Percentiles rank a stretch among this genome's conserved stretches.
Conservation (phyloP, 2,329 filamentous ascomycete genomes). For the Sphaerulina musiva region DNA sequence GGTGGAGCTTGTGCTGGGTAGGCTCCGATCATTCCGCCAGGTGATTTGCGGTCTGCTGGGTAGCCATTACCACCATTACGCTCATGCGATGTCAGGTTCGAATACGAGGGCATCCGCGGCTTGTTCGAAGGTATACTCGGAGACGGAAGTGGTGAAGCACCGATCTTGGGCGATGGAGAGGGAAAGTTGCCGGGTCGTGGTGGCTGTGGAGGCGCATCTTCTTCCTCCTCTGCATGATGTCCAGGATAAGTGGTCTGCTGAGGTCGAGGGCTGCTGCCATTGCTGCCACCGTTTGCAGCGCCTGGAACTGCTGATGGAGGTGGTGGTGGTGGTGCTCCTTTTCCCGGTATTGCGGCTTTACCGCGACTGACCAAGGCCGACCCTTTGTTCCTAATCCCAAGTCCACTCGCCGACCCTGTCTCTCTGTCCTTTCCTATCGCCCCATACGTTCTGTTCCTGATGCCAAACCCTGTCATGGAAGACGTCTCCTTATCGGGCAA, state of each 20-base stretch:
- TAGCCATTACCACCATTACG: conserved; percentile 3
- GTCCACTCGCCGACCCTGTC: conserved; percentile 41
- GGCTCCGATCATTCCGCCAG: conserved; percentile 13
- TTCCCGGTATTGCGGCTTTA: conserved; percentile 10
- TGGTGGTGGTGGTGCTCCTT: neutral
- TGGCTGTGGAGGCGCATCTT: conserved; percentile 30
- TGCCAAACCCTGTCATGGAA: conserved; percentile 43
- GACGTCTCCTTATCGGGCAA: conserved; percentile 41
- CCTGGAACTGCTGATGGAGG: conserved; percentile 1
- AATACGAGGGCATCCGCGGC: conserved; percentile 22
- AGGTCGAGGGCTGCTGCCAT: conserved; percentile 4
- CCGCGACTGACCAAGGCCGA: conserved; percentile 5
- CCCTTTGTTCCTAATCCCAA: conserved; percentile 41
- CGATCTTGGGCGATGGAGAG: conserved; percentile 12
- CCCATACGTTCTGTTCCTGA: conserved; percentile 35
- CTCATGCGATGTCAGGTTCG: conserved; percentile 6
- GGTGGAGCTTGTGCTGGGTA: conserved; percentile 11
- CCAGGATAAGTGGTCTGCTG: conserved; percentile 4
- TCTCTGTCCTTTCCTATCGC: conserved; percentile 33
- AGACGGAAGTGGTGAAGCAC: conserved; percentile 9
- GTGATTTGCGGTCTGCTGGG: conserved; percentile 23
- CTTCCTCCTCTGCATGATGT: conserved; percentile 27
- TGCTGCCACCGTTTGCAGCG: conserved; percentile 1
- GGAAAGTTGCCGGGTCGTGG: conserved; percentile 26
- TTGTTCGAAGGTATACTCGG: conserved; percentile 23